Evolutionary conservation across 495 filamentous ascomycete genomes (phyloP).

Genomic region (Penicillium antarcticum): DNA sequence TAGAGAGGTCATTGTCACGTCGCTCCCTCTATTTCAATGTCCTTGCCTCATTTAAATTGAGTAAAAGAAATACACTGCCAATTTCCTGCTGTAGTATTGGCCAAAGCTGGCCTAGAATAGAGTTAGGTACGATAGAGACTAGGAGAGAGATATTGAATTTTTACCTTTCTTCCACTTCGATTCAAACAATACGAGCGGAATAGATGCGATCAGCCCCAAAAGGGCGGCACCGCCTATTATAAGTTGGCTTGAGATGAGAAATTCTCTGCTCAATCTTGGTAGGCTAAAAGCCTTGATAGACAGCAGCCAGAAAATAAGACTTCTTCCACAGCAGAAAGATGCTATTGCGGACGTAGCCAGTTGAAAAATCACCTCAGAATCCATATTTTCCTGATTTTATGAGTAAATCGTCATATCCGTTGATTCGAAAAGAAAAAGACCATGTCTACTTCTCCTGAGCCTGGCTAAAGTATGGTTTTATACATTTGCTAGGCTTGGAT

Average conservation of each 20-base stretch:
- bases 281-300: slow-evolving; percentile 2
- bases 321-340: slow-evolving; percentile 4
- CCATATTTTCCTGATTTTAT: not conserved
- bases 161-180: not conserved
- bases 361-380: not conserved
- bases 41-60: slow-evolving; percentile 8
- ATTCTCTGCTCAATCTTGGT: slow-evolving; percentile 1
- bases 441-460: too few relatives aligned
- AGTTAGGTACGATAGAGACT: too few relatives aligned
- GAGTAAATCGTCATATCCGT: too few relatives aligned
- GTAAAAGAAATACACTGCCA: slow-evolving; percentile 2
- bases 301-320: slow-evolving; percentile 7
- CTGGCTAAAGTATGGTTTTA: too few relatives aligned
- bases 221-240: not conserved
- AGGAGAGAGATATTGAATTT: not conserved
- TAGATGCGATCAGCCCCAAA: slow-evolving; percentile 2
- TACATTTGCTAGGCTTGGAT: too few relatives aligned
- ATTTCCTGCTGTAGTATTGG: slow-evolving; percentile 5
- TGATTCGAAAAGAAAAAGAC: too few relatives aligned
- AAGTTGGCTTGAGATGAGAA: not conserved
- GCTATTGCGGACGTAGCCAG: not conserved
- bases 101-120: not conserved
- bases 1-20: slow-evolving; percentile 3
- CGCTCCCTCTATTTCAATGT: slow-evolving; percentile 2
- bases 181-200: slow-evolving; percentile 1